Evolutionary conservation across 139 green algal genomes (phyloP), one percentile per base, ranked within the genome.

Genomic region (Closterium sp.): DNA sequence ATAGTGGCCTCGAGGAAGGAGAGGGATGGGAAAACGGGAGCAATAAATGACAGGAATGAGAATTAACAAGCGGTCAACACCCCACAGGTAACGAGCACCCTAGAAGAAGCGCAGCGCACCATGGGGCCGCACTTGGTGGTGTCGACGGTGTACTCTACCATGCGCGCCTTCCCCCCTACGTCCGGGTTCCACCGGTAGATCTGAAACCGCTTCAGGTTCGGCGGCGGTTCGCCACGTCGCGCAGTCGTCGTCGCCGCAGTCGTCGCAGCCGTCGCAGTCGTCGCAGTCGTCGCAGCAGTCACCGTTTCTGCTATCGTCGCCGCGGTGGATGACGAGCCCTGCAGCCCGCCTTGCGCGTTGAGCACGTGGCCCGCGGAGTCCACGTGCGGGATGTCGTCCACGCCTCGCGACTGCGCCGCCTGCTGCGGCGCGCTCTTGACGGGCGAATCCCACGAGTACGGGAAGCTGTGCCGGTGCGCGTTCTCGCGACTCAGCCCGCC

Each of bases 121-220:
- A 99, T 99, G 34, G 98, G 98, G 1, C 98, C 97, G 89, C 97
- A 98, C 92, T 95, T 96, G 94, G 98, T 98, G 90, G 98, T 96
- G 94, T 99, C 97, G 4, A 95, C 91, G 2, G 90, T 25, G 94
- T 99, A 99, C 2, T 92, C 97, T 34, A 97, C 89, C 91, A 99
- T 98, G 33, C 94, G 95, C 10, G 98, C 98, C 84, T 97, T 96
- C 25, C 96, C 96, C 0, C 88, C 93, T 12, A 89, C 88, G 64
- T 99, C 97, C 3, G 98, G 98, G 93, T 97, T 95, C 98, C 98
- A 99, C 32, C 97, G 95, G 93, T 99, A 99, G 7, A 99, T 92
- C 88, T 97, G 92, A 87, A 99, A 98, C 85, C 98, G 95, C 95
- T 98, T 98, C 90, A 91, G n/a, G 25, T 86, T 86, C 81, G 4